phyloP scores from a whole-genome alignment of 805 yeast genomes.

The Spathaspora sp. region DNA sequence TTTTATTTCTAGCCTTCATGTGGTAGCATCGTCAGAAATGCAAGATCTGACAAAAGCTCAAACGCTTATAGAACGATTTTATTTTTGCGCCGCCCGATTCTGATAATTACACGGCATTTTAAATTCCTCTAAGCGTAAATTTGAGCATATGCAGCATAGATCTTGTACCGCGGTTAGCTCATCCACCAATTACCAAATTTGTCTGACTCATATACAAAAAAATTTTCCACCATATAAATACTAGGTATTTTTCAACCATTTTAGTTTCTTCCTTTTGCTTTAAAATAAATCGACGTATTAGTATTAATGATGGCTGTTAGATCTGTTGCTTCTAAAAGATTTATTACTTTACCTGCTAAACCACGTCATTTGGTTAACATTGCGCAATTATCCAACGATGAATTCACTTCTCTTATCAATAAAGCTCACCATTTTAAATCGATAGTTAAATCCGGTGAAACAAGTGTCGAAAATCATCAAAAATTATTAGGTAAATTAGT shows the following conservation, averaged over 20 bases:
- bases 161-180: conserved; percentile 16
- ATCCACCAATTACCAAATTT: conserved; percentile 12
- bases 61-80: neutral
- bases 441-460: conserved; percentile 53
- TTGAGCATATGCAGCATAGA: conserved; percentile 5
- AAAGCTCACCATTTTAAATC: conserved; percentile 70
- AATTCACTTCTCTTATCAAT: conserved; percentile 65
- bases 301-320: conserved; percentile 7
- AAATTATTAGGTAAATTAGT: conserved; percentile 77
- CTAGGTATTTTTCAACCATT: neutral
- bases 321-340: conserved; percentile 9
- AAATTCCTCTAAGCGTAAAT: neutral
- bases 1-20: no score
- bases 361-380: conserved; percentile 80
- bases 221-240: conserved; percentile 1
- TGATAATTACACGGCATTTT: neutral
- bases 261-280: conserved; percentile 7
- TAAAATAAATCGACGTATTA: neutral
- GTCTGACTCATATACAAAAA: conserved; percentile 13
- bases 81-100: neutral
- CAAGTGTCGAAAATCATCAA: conserved; percentile 32
- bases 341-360: conserved; percentile 7
- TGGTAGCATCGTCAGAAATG: no score
- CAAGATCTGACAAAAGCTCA: no score
- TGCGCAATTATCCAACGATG: conserved; percentile 69